Base-by-base conservation (phyloP, 2,329 filamentous ascomycete genomes). In the Fusarium acutatum region DNA sequence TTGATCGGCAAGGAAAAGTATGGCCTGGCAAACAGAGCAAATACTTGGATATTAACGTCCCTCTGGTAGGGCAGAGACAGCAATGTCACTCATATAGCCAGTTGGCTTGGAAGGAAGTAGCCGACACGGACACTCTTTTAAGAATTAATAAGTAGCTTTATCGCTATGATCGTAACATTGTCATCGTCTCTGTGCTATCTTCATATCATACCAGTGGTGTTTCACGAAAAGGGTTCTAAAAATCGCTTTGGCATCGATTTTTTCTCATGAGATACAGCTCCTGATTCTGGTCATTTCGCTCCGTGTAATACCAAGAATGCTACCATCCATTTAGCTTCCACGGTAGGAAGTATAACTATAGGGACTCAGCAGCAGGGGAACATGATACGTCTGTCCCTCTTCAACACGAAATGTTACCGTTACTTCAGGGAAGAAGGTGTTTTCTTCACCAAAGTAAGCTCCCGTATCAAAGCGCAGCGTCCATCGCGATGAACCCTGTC, bases 301-400 rank as follows among this genome's bases (percentile, higher is more conserved):
- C 43, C 24, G 17, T 18, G 18, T 38, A 18, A 20, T 26, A 37
- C 43, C 32, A 35, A 35, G 35, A 28, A 34, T 34, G 17, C 37
- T 34, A 20, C 22, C 43, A 10, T 30, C 34, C 35, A 22, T 75
- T 84, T 84, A 94, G 80, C 91, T 94, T 22, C 94, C 94, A 53
- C 94, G 86, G 82, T 96, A 96, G 15, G 93, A 96, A 44, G 92
- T 93, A 83, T 94, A 96, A 80, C 92, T 93, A 83, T 91, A 95
- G 35, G 93, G 93, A 72, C 92, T 91, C 83, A 96, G 81, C 81
- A 96, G 80, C 79, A 96, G 82, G 49, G 94, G 94, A 7, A 96
- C 93, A 84, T 96, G 94, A 79, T 93, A 96, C 79, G 92, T 90
- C 86, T 93, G 90, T 28, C 86, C 87, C 78, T 84, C 82, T 17